A percentile compares a stretch with the other conserved stretches of the same genome.
Evolutionary conservation across 495 filamentous ascomycete species (phyloP).

Genomic region (Aspergillus conjunctus): DNA sequence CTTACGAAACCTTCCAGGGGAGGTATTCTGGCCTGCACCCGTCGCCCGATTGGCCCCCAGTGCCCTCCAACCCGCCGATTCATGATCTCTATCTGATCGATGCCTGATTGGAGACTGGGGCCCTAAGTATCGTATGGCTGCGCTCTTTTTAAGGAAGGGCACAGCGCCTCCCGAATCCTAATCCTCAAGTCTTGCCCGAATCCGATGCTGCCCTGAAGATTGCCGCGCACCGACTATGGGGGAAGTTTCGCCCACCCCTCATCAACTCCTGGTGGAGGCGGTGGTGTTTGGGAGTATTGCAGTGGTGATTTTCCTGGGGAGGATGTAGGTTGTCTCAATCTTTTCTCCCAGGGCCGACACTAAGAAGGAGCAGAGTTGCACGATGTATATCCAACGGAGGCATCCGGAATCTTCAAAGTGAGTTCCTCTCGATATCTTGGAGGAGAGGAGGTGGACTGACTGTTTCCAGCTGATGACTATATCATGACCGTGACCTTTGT

Average conservation of each 20-base stretch:
- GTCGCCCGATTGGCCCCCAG: no score
- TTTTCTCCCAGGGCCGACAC: conserved; percentile 3
- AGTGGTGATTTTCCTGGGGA: conserved; percentile 33
- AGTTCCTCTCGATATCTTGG: conserved; percentile 8
- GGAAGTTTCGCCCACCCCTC: conserved; percentile 37
- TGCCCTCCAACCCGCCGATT: no score
- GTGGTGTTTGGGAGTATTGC: conserved; percentile 40
- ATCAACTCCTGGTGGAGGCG: conserved; percentile 37
- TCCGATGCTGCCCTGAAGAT: conserved; percentile 6
- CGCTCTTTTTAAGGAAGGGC: no score
- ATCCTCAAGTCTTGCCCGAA: no score
- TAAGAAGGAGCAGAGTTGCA: conserved; percentile 28
- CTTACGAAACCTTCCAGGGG: no score
- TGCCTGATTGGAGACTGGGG: no score
- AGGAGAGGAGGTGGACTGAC: conserved; percentile 31
- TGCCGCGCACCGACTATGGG: conserved; percentile 27
- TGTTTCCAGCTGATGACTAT: conserved; percentile 53
- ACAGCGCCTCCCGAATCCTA: no score
- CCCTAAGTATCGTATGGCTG: no score
- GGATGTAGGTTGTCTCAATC: conserved; percentile 36
- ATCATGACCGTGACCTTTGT: conserved; percentile 59
- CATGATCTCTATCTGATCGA: no score
- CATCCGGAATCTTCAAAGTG: conserved; percentile 37
- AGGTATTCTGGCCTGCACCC: no score
- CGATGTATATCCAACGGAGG: conserved; percentile 38